A percentile compares a stretch with the other conserved stretches of the same genome.
Conservation (phyloP, 129 eudicot genomes). For the Artemisia argyi region DNA sequence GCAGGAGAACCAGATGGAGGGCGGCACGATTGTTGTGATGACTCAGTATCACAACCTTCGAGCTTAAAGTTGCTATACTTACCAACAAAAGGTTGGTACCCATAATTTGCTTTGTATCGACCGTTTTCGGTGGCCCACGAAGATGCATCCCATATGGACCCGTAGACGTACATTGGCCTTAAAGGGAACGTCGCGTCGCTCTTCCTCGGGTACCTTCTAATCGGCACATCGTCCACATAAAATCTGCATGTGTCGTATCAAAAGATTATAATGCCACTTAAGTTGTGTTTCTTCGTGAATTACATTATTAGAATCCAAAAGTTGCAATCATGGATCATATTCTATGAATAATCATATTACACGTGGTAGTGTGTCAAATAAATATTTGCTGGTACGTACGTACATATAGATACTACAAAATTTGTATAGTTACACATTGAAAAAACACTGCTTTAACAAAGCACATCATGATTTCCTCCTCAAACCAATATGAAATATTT, state of each 20-base stretch:
- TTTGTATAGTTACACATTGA: no score
- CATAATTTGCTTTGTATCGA: slow-evolving; percentile 35
- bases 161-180: slow-evolving; percentile 43
- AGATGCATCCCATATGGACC: slow-evolving; percentile 65
- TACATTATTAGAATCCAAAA: slow-evolving; percentile 14
- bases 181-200: slow-evolving; percentile 35
- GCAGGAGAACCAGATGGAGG: slow-evolving; percentile 34
- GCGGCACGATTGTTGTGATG: slow-evolving; percentile 16
- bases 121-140: slow-evolving; percentile 59
- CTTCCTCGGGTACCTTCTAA: slow-evolving; percentile 75
- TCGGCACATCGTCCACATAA: slow-evolving; percentile 87
- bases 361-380: not conserved
- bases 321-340: not conserved
- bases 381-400: no score
- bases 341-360: not conserved
- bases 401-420: no score
- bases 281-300: not conserved
- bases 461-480: not conserved
- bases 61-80: slow-evolving; percentile 37
- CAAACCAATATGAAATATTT: not conserved
- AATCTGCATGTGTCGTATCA: slow-evolving; percentile 46
- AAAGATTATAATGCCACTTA: slow-evolving; percentile 5
- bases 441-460: no score
- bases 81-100: slow-evolving; percentile 41
- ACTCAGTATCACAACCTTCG: slow-evolving; percentile 24